Evolutionary conservation across 495 filamentous ascomycete genomes (phyloP).

Genomic region (Penicillium antarcticum): DNA sequence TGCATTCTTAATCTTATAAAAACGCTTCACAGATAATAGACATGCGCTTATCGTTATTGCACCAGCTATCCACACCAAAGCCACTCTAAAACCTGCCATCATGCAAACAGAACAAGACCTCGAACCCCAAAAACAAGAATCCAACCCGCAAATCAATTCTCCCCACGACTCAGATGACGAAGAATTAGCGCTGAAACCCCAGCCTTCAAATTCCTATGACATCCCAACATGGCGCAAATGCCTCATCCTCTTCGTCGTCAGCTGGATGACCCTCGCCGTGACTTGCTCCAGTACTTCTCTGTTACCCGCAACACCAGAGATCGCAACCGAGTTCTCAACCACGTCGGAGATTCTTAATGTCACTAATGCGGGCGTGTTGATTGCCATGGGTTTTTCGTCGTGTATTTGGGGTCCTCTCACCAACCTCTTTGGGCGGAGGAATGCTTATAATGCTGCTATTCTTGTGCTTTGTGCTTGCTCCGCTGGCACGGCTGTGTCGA

Average conservation of each 20-base stretch:
- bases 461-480: constrained; percentile 35
- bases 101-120: constrained; percentile 13
- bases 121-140: constrained; percentile 26
- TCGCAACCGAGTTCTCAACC: constrained; percentile 37
- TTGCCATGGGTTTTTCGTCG: constrained; percentile 56
- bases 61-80: neutral
- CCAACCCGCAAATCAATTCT: constrained; percentile 12
- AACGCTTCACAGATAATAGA: neutral
- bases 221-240: constrained; percentile 41
- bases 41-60: neutral
- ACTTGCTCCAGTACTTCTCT: constrained; percentile 44
- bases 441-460: constrained; percentile 38
- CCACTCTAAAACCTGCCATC: neutral
- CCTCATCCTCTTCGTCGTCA: constrained; percentile 41
- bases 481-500: constrained; percentile 29
- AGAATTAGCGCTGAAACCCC: constrained; percentile 7
- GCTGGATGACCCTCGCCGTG: constrained; percentile 42
- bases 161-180: constrained; percentile 19
- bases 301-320: constrained; percentile 40
- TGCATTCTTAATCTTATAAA: neutral
- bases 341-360: constrained; percentile 38
- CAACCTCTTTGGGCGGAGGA: constrained; percentile 31
- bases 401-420: constrained; percentile 51
- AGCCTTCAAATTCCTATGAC: constrained; percentile 17
- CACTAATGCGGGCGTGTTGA: constrained; percentile 48